Conservation (phyloP, 768 basidiomycete genomes). For the Nevesoporus exiguus region DNA sequence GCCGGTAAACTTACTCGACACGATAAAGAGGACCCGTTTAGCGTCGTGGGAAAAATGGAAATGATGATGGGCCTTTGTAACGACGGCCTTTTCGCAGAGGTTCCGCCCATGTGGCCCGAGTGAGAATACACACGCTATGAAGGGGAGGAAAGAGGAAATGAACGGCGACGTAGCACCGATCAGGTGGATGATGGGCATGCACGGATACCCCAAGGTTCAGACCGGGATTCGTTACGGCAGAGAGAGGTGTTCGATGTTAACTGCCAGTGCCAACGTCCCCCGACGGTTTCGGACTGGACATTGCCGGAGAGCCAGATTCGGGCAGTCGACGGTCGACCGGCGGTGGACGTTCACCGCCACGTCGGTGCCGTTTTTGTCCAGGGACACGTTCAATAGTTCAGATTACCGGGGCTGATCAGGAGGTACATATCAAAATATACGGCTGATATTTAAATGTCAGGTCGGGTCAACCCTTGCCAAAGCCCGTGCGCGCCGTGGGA, state of each 20-base stretch:
- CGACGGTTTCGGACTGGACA: neutral
- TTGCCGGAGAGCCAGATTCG: too few species aligned
- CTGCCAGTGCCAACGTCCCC: neutral
- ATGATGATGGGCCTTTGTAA: neutral
- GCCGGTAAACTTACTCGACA: too few species aligned
- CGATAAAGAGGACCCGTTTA: too few species aligned
- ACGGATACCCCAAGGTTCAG: neutral
- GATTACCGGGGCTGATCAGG: constrained; percentile 4
- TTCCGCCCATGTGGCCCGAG: neutral
- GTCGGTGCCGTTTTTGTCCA: neutral
- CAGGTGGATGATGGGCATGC: neutral
- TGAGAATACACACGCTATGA: neutral
- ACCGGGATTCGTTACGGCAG: too few species aligned
- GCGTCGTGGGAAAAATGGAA: neutral
- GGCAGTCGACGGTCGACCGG: too few species aligned
- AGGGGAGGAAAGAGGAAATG: constrained; percentile 1
- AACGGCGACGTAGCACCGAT: constrained; percentile 16
- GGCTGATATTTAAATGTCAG: neutral
- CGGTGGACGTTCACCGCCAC: constrained; percentile 4
- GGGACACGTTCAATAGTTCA: neutral
- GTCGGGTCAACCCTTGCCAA: neutral
- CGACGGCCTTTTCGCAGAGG: too few species aligned
- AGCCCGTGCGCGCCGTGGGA: constrained; percentile 16
- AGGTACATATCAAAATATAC: neutral
- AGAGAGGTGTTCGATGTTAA: neutral